Base-by-base conservation (phyloP, 2,329 filamentous ascomycete species). In the Penicillium glabrum region DNA sequence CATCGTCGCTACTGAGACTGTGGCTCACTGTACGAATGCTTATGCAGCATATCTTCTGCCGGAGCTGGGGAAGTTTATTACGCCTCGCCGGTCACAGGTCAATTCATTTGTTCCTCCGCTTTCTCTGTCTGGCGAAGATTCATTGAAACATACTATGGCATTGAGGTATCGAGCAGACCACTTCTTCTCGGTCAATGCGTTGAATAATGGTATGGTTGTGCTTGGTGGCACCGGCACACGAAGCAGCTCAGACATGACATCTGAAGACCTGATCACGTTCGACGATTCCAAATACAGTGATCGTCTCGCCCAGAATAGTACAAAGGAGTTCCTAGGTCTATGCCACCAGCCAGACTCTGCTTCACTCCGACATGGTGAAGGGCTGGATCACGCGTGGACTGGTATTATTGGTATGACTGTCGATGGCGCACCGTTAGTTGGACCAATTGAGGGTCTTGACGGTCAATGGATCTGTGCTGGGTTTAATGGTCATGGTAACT, bases 381-480 rank as follows among this genome's bases (percentile, higher is more conserved):
- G 53, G 27, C 27, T 55, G 11, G 53, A 55, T 46, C 43, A 55
- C 23, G 46, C 53, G 5, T 55, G 53, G 53, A 55, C 53, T 6
- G 53, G 53, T 3, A 55, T 55, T 13, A 46, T 51, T 39, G 53
- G 39, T 19, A 55, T 41, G 39, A 55, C 53, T 3, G 27, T 39
- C 19, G 53, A 55, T 24, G n/a, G 29, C 21, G 46, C 24, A 23
- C 53, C 53, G n/a, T 31, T 55, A 14, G 11, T 55, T 24, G 53
- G 53, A 10, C 46, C 46, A 1, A 39, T 55, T 24, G 53, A 46
- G 14, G 53, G 53, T 1, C n/a, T 50, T 10, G 31, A 46, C 10
- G 53, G 53, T 29, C 53, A 55, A 43, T 55, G 53, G 53, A 55
- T 55, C 4, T 55, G 53, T 24, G 53, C 53, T 26, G 53, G 53